A percentile compares a stretch with the other conserved stretches of the same genome.
Conservation (phyloP, 495 filamentous ascomycete genomes). For the Neurospora sp. region DNA sequence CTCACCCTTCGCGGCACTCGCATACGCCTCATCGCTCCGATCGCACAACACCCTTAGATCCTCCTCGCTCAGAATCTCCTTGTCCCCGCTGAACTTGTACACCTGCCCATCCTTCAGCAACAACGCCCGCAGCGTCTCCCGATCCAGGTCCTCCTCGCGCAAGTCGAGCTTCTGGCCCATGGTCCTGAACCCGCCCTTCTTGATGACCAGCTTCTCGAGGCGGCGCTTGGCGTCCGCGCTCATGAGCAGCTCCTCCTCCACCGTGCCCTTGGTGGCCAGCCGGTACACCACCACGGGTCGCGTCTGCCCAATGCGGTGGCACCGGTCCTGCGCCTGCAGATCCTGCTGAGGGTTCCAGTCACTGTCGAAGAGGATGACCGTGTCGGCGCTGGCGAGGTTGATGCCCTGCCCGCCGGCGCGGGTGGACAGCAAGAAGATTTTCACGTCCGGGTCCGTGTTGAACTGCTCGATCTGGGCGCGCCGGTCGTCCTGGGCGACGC, state of each 20-base stretch:
- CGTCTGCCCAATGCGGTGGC: conserved; percentile 89
- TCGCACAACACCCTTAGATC: conserved; percentile 77
- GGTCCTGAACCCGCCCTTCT: conserved; percentile 68
- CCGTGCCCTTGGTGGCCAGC: conserved; percentile 83
- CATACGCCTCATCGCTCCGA: conserved; percentile 77
- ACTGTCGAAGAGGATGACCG: conserved; percentile 89
- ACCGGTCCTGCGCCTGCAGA: conserved; percentile 89
- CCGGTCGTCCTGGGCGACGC: conserved; percentile 72
- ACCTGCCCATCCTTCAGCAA: conserved; percentile 57
- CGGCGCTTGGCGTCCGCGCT: conserved; percentile 90
- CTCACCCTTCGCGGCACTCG: conserved; percentile 62
- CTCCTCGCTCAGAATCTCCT: conserved; percentile 59
- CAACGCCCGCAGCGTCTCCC: conserved; percentile 49
- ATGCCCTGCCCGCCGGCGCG: conserved; percentile 92
- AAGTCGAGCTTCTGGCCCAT: conserved; percentile 49
- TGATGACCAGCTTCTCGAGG: conserved; percentile 89
- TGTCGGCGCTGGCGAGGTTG: conserved; percentile 94
- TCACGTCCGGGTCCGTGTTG: conserved; percentile 59
- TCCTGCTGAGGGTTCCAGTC: conserved; percentile 99
- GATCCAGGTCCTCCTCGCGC: conserved; percentile 37
- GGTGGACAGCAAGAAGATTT: conserved; percentile 80
- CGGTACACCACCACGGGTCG: conserved; percentile 91
- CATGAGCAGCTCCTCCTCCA: conserved; percentile 80
- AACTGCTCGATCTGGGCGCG: conserved; percentile 75
- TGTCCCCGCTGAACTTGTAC: conserved; percentile 43